Evolutionary conservation across 1,284 basidiomycete species (phyloP).

Genomic region (Singerocomus inundabilis): DNA sequence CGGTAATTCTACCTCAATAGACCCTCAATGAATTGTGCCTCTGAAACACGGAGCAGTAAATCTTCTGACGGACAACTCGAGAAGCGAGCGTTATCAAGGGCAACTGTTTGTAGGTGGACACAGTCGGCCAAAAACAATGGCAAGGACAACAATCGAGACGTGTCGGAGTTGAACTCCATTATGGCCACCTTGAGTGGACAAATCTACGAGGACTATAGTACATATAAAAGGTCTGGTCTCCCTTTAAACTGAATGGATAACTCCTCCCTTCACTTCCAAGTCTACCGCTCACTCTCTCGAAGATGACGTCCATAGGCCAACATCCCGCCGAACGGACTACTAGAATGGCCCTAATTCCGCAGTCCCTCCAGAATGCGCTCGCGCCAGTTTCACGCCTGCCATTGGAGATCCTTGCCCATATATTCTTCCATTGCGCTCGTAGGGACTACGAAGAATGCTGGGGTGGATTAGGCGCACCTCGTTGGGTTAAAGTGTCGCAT

Average conservation of each 20-base stretch:
- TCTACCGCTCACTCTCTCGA: neutral
- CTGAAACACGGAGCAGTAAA: too few relatives aligned
- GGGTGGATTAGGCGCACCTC: neutral
- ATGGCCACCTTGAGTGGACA: neutral
- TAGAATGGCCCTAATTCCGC: neutral
- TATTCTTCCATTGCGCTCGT: conserved; percentile 2
- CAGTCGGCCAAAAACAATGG: neutral
- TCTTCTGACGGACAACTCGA: too few relatives aligned
- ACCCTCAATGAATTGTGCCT: too few relatives aligned
- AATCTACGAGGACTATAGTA: too few relatives aligned
- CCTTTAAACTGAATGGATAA: neutral
- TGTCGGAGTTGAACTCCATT: neutral
- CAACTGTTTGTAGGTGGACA: neutral
- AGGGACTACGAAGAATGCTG: neutral
- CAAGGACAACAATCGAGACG: neutral
- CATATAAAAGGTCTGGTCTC: too few relatives aligned
- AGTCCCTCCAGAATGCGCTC: neutral
- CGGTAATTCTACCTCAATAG: too few relatives aligned
- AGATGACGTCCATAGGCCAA: neutral
- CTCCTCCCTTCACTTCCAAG: too few relatives aligned
- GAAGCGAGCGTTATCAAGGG: neutral
- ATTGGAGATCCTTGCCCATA: neutral
- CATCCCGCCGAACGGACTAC: neutral
- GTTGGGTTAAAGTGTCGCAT: neutral
- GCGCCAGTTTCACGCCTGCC: neutral